phyloP scores from a whole-genome alignment of 2,329 filamentous ascomycete genomes.

The Monosporascus sp. region DNA sequence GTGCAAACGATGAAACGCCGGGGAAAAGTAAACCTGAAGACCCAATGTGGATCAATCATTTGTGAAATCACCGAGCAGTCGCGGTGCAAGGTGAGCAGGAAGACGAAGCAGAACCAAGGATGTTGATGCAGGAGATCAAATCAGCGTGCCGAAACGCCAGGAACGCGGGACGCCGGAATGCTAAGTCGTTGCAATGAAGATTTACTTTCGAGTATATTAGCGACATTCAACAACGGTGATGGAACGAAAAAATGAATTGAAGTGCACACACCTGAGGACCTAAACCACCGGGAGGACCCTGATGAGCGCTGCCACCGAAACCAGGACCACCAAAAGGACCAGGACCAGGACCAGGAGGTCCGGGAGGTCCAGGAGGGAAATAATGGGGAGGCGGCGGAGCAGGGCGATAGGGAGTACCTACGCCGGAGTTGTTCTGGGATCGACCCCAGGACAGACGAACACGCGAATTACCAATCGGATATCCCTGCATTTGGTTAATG shows the following conservation, averaged over 20 bases:
- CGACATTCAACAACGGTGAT: background rate
- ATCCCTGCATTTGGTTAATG: constrained; percentile 99
- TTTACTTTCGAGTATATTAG: constrained; percentile 10
- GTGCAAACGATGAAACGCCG: background rate
- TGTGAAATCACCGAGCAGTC: constrained; percentile 8
- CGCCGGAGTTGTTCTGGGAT: constrained; percentile 98
- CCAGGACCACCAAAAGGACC: constrained; percentile 21
- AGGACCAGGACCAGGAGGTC: constrained; percentile 15
- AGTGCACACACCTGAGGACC: constrained; percentile 26
- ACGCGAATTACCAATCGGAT: constrained; percentile 97
- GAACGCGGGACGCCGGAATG: constrained; percentile 31
- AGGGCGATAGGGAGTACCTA: constrained; percentile 93
- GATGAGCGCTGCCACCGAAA: constrained; percentile 8
- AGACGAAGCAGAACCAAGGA: constrained; percentile 24
- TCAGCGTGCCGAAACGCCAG: constrained; percentile 27
- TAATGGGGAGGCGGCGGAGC: constrained; percentile 55
- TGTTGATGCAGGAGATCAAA: constrained; percentile 22
- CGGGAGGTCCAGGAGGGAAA: constrained; percentile 25
- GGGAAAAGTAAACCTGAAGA: background rate
- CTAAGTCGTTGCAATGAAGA: constrained; percentile 16
- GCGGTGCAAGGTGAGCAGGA: constrained; percentile 12
- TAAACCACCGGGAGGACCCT: constrained; percentile 22
- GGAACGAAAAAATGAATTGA: background rate
- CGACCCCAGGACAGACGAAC: constrained; percentile 97
- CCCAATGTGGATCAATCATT: constrained; percentile 4